Evolutionary conservation across 495 filamentous ascomycete genomes (phyloP).

Genomic region (Apiosordaria backusii): DNA sequence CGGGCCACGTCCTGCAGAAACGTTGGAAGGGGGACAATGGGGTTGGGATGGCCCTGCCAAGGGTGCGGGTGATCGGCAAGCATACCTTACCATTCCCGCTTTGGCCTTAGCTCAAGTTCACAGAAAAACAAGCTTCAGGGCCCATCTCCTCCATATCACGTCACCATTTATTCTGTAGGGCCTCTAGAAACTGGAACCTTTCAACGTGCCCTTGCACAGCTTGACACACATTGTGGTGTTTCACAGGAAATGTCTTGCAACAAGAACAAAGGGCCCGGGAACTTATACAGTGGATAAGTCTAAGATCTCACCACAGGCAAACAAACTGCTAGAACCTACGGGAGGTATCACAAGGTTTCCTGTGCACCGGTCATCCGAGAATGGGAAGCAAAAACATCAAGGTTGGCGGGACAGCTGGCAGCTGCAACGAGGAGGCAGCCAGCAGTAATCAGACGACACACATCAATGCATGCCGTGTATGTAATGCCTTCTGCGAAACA

Average conservation of each 20-base stretch:
- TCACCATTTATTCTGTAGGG: not conserved
- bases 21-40: not conserved
- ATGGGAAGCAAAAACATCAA: not conserved
- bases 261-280: not conserved
- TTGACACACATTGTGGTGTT: no score
- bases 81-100: not conserved
- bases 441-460: not conserved
- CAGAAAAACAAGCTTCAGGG: not conserved
- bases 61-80: conserved; percentile 1
- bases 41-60: conserved; percentile 4
- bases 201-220: no score
- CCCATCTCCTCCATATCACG: not conserved
- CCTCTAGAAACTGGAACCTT: not conserved
- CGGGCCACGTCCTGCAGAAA: not conserved
- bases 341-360: not conserved
- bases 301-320: not conserved
- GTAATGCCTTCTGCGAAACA: not conserved
- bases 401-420: not conserved
- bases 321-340: not conserved
- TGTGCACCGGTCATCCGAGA: not conserved
- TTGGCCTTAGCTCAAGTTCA: not conserved
- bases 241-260: not conserved
- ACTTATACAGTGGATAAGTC: not conserved
- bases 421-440: not conserved
- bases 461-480: not conserved